These are phyloP conservation scores for Solanum chmielewskii DNA, from an alignment of 257 asterid species.

Conservation along the genomic window DNA sequence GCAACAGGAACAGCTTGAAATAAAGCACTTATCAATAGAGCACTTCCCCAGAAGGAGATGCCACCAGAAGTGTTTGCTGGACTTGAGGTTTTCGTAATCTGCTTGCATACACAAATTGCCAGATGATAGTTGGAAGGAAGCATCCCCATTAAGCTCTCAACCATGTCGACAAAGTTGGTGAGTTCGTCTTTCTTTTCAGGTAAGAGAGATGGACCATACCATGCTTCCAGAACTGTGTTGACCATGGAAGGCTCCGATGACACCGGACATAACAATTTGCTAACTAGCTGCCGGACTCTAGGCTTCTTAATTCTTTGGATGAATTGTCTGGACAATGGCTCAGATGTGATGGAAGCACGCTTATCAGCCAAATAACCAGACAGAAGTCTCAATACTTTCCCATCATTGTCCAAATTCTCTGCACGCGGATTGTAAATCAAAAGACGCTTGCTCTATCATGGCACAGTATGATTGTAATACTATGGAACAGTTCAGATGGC, in stretches of 20 bases:
- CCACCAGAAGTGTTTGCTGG: background rate
- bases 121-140: conserved; percentile 32
- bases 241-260: conserved; percentile 18
- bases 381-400: conserved; percentile 6
- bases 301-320: conserved; percentile 24
- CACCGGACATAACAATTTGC: conserved; percentile 22
- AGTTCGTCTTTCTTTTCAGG: conserved; percentile 11
- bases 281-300: conserved; percentile 16
- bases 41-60: conserved; percentile 32
- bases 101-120: conserved; percentile 23
- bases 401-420: background rate
- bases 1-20: conserved; percentile 39
- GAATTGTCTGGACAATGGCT: conserved; percentile 25
- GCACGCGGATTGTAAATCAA: too few species aligned
- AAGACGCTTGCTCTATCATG: too few species aligned
- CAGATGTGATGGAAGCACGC: conserved; percentile 9
- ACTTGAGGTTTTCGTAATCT: background rate
- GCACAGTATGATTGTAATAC: too few species aligned
- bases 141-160: conserved; percentile 29
- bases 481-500: conserved; percentile 29
- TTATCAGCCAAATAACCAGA: conserved; percentile 18
- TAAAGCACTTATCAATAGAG: conserved; percentile 26
- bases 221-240: conserved; percentile 22
- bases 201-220: conserved; percentile 16
- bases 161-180: conserved; percentile 21